Base-by-base conservation (phyloP, 164 flowering plant genomes). In the Dillenia turbinata region DNA sequence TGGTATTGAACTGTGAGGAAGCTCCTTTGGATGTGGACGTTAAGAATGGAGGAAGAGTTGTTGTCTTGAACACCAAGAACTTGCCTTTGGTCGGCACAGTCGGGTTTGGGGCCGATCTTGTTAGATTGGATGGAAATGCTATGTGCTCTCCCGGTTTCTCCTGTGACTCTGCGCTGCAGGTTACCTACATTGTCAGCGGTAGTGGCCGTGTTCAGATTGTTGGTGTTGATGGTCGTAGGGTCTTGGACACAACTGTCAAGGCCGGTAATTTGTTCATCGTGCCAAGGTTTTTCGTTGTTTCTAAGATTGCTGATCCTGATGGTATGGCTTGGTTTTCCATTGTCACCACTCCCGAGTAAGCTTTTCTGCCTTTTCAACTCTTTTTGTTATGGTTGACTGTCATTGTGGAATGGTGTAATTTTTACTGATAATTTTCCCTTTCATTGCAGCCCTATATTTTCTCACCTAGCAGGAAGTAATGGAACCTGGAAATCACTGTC, bases 101-200 rank as follows among this genome's bases (percentile, higher is more conserved):
- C 56, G 97, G 96, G 4, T 77, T 89, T 46, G 96, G 96, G 5
- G 96, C 93, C 47, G 97, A 91, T 69, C 91, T 91, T 58, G 97
- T 91, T 1, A 84, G 81, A 78, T 44, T 91, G 22, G 83, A 91
- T 63, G 85, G 80, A 0, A 48, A 67, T 24, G 83, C 97, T 1
- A 91, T 91, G 94, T 91, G 94, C 71, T 87, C 97, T 6, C 97
- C 96, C 16, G 96, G 92, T 10, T 91, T 91, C 61, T 91, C 97
- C 1, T 84, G 92, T 73, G 96, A 91, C 67, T 89, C 96, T 0
- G 96, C 94, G 1, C 72, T 79, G 57, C 97, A 88, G 73, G 97
- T 87, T 55, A 91, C 97, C 12, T 91, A 88, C 63, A 67, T 91
- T 56, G 78, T 85, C 2, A 69, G 83, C 61, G 97, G 97, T 5